phyloP scores from a whole-genome alignment of 306 rosid species.

The Sechiopsis laciniata region DNA sequence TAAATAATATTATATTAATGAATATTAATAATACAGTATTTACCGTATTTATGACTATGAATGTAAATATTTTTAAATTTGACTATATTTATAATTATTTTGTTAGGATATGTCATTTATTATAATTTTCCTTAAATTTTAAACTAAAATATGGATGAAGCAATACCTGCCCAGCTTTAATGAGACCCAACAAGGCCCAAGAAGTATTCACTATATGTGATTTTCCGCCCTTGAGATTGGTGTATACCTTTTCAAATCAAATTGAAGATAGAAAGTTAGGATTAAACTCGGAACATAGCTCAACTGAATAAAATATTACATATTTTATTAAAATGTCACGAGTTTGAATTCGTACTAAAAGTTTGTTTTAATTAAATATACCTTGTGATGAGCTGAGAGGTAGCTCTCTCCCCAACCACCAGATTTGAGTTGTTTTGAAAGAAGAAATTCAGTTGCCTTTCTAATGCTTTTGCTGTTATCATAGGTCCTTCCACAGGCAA shows the following conservation, averaged over 20 bases:
- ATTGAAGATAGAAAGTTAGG: neutral
- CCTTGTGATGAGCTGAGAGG: conserved; percentile 56
- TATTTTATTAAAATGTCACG: too few species aligned
- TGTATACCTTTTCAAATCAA: conserved; percentile 41
- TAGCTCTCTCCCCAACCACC: conserved; percentile 89
- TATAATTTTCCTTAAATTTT: too few species aligned
- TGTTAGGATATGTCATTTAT: too few species aligned
- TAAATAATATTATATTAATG: too few species aligned
- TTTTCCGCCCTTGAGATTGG: conserved; percentile 48
- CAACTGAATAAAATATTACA: neutral
- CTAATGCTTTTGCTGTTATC: conserved; percentile 37
- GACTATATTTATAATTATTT: too few species aligned
- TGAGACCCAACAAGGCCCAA: conserved; percentile 71
- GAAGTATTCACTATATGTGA: conserved; percentile 57
- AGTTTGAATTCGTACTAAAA: too few species aligned
- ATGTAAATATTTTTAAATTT: too few species aligned
- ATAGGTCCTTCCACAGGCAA: conserved; percentile 41
- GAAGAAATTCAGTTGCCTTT: conserved; percentile 55
- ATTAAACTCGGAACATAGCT: neutral
- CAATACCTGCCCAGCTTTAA: conserved; percentile 54
- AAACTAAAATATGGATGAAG: neutral
- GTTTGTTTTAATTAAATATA: neutral
- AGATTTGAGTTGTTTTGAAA: conserved; percentile 47
- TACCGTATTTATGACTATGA: too few species aligned
- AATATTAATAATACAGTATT: too few species aligned